Base-by-base conservation (phyloP, 495 filamentous ascomycete genomes). In the Chlorociboria aeruginascens region DNA sequence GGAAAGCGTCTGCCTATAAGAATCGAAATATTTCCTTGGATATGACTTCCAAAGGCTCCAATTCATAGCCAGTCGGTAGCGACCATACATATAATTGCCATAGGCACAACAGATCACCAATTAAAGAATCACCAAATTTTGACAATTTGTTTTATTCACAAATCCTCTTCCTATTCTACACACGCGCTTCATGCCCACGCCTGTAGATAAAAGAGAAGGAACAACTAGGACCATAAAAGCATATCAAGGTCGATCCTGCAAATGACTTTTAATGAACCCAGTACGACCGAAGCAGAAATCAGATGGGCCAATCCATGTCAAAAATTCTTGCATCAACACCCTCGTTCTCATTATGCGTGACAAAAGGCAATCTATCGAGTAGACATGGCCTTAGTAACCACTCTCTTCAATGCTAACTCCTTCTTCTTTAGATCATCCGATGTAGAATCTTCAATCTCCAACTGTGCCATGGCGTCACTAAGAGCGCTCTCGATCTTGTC, bases 351-450 rank as follows among this genome's bases (percentile, higher is more conserved):
- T 28, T 51, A 34, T 58, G 36, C 52, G 33, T 35, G 41, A 31
- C 31, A 20, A 41, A 41, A 38, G 20, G 28, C n/a, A 50, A 37
- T 41, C 43, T 52, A 44, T 8, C 50, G 45, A 35, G 45, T 53
- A 14, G 45, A 43, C 50, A 53, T 58, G 25, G 89, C 90, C 78
- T 96, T 97, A 62, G 92, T 99, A 47, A 99, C 89, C 53, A 94
- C 73, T 60, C 92, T 74, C 89, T 99, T 99, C 43, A 99, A 77
- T 47, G 89, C 92, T 46, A 99, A 73, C 78, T 99, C 92, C 83
- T 96, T 96, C 89, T 97, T 97, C 85, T 93, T 97, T 51, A 99
- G 75, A 66, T 99, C 92, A 59, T 99, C 92, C 34, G 88, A 84
- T 40, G 71, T 70, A 32, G 88, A 86, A 57, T 99, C 85, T 63